phyloP scores from a whole-genome alignment of 2,329 filamentous ascomycete genomes.

The Fusarium caatingaense region DNA sequence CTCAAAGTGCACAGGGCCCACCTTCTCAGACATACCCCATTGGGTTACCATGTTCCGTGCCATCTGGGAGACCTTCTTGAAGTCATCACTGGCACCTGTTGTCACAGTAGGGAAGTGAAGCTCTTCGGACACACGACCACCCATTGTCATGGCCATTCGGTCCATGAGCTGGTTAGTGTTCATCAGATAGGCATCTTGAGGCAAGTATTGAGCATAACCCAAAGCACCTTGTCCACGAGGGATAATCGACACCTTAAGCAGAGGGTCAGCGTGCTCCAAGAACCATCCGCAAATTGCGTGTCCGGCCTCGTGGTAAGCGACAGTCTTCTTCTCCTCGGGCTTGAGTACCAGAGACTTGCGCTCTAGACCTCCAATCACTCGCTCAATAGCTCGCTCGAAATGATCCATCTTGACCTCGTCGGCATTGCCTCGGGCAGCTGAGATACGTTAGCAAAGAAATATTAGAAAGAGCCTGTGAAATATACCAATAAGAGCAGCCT shows the following conservation, averaged over 20 bases:
- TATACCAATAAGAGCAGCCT: conserved; percentile 94
- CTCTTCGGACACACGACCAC: conserved; percentile 94
- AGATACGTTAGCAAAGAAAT: conserved; percentile 28
- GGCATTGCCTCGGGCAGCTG: conserved; percentile 86
- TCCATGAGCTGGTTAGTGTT: conserved; percentile 97
- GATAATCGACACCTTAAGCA: conserved; percentile 98
- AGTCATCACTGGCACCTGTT: conserved; percentile 93
- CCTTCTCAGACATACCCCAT: conserved; percentile 97
- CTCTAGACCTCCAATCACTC: conserved; percentile 94
- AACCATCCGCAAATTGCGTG: conserved; percentile 99
- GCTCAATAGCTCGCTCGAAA: conserved; percentile 97
- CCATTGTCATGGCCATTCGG: conserved; percentile 99
- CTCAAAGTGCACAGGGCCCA: conserved; percentile 92
- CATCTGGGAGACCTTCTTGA: conserved; percentile 97
- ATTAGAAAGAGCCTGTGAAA: conserved; percentile 49
- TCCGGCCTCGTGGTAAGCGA: conserved; percentile 97
- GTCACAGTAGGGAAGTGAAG: conserved; percentile 97
- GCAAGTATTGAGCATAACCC: conserved; percentile 98
- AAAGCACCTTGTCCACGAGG: conserved; percentile 93
- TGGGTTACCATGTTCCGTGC: conserved; percentile 99
- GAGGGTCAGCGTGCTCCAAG: conserved; percentile 93
- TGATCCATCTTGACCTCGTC: conserved; percentile 86
- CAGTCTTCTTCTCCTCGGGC: conserved; percentile 93
- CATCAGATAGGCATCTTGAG: conserved; percentile 94
- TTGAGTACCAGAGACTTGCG: conserved; percentile 96